Evolutionary conservation across 768 basidiomycete genomes (phyloP).

Genomic region (Boletus sp.): DNA sequence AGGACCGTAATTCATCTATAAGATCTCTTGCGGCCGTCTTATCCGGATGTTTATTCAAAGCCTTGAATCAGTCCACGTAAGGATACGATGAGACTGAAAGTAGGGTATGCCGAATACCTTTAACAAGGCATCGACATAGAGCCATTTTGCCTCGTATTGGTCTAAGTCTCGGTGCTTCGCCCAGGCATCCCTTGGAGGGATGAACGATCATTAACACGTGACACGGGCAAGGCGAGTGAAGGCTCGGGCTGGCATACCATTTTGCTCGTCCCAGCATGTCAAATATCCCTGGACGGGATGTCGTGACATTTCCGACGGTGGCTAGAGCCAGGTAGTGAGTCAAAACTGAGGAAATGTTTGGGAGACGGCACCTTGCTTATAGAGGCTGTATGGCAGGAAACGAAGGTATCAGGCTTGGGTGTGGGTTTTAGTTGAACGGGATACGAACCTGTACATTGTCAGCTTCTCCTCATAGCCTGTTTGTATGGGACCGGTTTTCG

Average conservation of each 20-base stretch:
- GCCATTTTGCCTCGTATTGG: slow-evolving; percentile 76
- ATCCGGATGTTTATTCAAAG: slow-evolving; percentile 78
- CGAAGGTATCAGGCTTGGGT: slow-evolving; percentile 6
- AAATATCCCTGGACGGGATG: slow-evolving; percentile 78
- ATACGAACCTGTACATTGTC: slow-evolving; percentile 78
- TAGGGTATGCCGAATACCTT: slow-evolving; percentile 47
- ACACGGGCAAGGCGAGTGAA: slow-evolving; percentile 7
- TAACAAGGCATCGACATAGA: slow-evolving; percentile 84
- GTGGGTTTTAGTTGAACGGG: not conserved
- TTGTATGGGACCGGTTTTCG: slow-evolving; percentile 93
- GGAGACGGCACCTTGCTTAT: slow-evolving; percentile 75
- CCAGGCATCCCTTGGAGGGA: slow-evolving; percentile 80
- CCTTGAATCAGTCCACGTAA: slow-evolving; percentile 39
- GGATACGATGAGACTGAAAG: not conserved
- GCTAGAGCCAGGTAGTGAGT: slow-evolving; percentile 43
- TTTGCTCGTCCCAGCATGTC: slow-evolving; percentile 93
- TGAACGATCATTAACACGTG: slow-evolving; percentile 19
- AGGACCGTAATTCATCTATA: slow-evolving; percentile 75
- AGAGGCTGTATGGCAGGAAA: slow-evolving; percentile 53
- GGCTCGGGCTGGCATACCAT: slow-evolving; percentile 52
- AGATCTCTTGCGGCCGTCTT: slow-evolving; percentile 73
- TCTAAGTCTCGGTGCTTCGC: slow-evolving; percentile 85
- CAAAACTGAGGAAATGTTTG: not conserved
- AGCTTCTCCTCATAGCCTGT: slow-evolving; percentile 95
- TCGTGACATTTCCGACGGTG: slow-evolving; percentile 83